phyloP scores from a whole-genome alignment of 2,329 filamentous ascomycete species.

The Stenocarpella maydis region DNA sequence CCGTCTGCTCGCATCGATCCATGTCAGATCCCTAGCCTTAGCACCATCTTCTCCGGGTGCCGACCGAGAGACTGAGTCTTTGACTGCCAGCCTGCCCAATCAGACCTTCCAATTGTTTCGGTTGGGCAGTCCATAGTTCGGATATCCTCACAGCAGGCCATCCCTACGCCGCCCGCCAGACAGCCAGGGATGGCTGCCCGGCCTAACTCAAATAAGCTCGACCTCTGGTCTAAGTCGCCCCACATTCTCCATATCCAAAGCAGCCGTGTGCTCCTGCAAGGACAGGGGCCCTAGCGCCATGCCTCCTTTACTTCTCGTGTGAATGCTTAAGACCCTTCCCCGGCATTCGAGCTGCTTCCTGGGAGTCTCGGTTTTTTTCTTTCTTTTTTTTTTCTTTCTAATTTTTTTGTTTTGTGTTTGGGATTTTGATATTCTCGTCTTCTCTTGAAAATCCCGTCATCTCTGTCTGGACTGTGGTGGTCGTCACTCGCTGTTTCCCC shows the following conservation, averaged over 20 bases:
- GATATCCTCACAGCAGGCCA: constrained; percentile 4
- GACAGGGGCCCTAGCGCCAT: constrained; percentile 21
- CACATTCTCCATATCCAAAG: constrained; percentile 25
- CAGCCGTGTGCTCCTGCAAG: constrained; percentile 23
- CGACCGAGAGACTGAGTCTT: constrained; percentile 4
- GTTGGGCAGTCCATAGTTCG: constrained; percentile 19
- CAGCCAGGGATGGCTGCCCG: constrained; percentile 1
- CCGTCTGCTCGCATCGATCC: background rate
- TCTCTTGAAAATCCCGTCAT: background rate
- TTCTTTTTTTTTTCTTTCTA: too few species aligned
- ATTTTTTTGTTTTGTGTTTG: too few species aligned
- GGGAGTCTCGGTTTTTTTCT: too few species aligned
- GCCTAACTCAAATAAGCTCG: constrained; percentile 26
- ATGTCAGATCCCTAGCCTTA: constrained; percentile 5
- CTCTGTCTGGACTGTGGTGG: constrained; percentile 3
- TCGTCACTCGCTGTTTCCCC: constrained; percentile 19
- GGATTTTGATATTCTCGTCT: background rate
- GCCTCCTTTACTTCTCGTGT: constrained; percentile 24
- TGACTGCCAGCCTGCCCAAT: background rate
- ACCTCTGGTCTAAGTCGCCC: constrained; percentile 19
- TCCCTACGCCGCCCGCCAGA: background rate
- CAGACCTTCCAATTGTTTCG: constrained; percentile 13
- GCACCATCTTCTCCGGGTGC: background rate
- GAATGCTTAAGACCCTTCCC: constrained; percentile 23
- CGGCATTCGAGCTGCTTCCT: background rate